Conservation (phyloP, 2,329 filamentous ascomycete species). For the Trichoderma hamatum region DNA sequence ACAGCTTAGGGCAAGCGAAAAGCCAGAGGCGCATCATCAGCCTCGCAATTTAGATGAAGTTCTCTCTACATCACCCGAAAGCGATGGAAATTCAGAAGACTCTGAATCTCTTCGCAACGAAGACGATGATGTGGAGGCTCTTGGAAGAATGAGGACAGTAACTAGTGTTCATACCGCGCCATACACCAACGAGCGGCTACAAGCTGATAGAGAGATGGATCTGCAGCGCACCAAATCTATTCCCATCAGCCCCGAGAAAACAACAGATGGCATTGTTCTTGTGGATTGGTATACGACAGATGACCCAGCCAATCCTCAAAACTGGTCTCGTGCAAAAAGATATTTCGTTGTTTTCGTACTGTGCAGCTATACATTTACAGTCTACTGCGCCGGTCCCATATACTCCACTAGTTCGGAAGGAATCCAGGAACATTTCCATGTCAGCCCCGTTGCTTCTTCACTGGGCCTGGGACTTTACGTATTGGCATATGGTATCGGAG, state of each 20-base stretch:
- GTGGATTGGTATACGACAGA: slow-evolving; percentile 28
- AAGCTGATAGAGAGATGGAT: slow-evolving; percentile 2
- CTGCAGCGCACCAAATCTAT: slow-evolving; percentile 9
- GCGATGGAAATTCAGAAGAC: neutral
- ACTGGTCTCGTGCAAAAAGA: slow-evolving; percentile 18
- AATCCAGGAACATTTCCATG: neutral
- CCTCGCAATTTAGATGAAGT: neutral
- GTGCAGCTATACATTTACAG: slow-evolving; percentile 7
- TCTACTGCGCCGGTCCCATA: slow-evolving; percentile 9
- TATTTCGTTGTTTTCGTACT: slow-evolving; percentile 17
- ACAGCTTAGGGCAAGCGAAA: neutral
- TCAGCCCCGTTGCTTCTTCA: slow-evolving; percentile 5
- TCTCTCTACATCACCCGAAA: neutral
- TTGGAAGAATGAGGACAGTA: neutral
- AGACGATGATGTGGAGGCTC: neutral
- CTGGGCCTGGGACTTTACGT: slow-evolving; percentile 1
- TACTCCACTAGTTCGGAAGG: neutral
- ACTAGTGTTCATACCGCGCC: neutral
- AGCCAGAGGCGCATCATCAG: neutral
- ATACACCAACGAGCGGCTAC: neutral
- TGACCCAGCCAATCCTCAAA: slow-evolving; percentile 25
- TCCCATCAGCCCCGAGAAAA: slow-evolving; percentile 14
- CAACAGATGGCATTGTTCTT: slow-evolving; percentile 20
- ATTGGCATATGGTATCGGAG: slow-evolving; percentile 11
- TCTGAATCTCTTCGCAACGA: neutral